These are phyloP conservation scores for Inga oerstediana DNA, from an alignment of 306 rosid genomes.

Conservation along the genomic window DNA sequence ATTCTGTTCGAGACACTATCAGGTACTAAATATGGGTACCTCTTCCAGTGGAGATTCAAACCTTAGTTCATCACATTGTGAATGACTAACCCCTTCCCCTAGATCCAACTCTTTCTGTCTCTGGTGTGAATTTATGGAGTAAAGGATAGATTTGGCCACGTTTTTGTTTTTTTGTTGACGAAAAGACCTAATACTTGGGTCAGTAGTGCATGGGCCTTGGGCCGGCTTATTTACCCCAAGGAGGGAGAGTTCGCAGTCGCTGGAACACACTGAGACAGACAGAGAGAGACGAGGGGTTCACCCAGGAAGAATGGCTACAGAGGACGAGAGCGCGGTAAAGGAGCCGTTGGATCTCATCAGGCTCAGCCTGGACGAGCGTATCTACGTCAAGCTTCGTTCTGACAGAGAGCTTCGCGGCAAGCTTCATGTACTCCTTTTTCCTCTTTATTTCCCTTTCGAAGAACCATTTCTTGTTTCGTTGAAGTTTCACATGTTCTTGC, in stretches of 20 bases:
- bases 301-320: constrained; percentile 58
- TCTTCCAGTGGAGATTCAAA: rapidly evolving
- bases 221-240: not conserved
- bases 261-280: not conserved
- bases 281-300: not conserved
- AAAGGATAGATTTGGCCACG: too few relatives aligned
- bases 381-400: constrained; percentile 96
- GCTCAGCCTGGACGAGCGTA: constrained; percentile 98
- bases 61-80: rapidly evolving
- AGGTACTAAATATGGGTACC: rapidly evolving
- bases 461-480: not conserved
- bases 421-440: constrained; percentile 67
- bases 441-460: not conserved
- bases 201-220: not conserved
- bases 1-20: rapidly evolving
- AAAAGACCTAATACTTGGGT: too few relatives aligned
- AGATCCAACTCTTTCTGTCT: too few relatives aligned
- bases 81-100: rapidly evolving
- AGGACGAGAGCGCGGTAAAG: constrained; percentile 98
- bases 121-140: too few relatives aligned
- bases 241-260: not conserved
- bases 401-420: constrained; percentile 98
- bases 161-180: too few relatives aligned
- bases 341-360: constrained; percentile 99
- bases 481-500: not conserved